These are phyloP conservation scores for Trichoderma sp. DNA, from an alignment of 2,329 filamentous ascomycete species.

Conservation along the genomic window DNA sequence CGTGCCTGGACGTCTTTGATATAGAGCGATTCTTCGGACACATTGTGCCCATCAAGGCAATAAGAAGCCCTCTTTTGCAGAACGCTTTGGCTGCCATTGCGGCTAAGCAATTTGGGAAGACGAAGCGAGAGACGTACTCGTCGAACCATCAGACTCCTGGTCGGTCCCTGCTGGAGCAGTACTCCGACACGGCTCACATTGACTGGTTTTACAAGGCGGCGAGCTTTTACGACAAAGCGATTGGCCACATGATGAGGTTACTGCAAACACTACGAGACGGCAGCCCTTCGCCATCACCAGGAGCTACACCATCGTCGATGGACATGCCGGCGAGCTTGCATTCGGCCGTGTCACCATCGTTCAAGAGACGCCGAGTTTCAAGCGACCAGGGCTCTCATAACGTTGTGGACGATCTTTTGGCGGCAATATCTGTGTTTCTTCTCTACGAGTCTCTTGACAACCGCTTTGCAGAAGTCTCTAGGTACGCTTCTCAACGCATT, in stretches of 20 bases:
- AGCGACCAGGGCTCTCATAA: neutral
- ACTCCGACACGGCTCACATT: conserved; percentile 16
- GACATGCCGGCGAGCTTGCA: conserved; percentile 4
- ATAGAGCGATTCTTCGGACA: conserved; percentile 31
- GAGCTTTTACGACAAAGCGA: conserved; percentile 33
- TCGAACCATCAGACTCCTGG: conserved; percentile 5
- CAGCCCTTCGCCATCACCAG: conserved; percentile 12
- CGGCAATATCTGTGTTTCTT: conserved; percentile 31
- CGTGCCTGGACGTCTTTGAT: conserved; percentile 32
- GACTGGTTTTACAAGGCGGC: conserved; percentile 33
- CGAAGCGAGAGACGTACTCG: conserved; percentile 23
- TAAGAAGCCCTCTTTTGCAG: conserved; percentile 29
- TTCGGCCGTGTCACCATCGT: conserved; percentile 8
- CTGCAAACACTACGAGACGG: conserved; percentile 28
- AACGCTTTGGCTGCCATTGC: conserved; percentile 31
- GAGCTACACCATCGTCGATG: conserved; percentile 7
- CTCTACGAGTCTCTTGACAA: conserved; percentile 32
- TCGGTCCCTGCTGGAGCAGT: conserved; percentile 25
- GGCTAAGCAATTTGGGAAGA: conserved; percentile 31
- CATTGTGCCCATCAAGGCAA: conserved; percentile 29
- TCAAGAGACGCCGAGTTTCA: conserved; percentile 18
- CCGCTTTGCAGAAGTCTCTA: conserved; percentile 29
- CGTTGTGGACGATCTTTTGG: conserved; percentile 28
- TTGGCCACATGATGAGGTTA: conserved; percentile 31
- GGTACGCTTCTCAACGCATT: conserved; percentile 10